Evolutionary conservation across 2,329 filamentous ascomycete genomes (phyloP), one percentile per base, ranked within the genome.

Genomic region (Fusarium zealandicum): DNA sequence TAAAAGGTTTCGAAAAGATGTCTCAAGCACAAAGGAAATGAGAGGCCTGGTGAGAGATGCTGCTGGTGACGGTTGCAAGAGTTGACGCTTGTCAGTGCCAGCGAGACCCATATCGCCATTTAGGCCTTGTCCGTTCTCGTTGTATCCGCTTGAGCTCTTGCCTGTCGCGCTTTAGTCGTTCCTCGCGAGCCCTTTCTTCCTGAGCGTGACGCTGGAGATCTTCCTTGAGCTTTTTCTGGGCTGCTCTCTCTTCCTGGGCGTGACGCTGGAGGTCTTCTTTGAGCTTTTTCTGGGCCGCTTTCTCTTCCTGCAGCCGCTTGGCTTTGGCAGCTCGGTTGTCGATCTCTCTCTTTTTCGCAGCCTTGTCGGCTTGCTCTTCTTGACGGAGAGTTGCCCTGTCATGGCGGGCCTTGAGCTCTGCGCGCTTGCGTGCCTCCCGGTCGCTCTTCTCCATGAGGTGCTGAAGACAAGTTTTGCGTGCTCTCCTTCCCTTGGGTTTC

Each of bases 401-500:
- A 18, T 44, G 37, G 2, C 49, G 55, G n/a, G 41, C 63, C 27
- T 56, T 63, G 12, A 22, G 16, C 35, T 57, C 30, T 16, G 51
- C 44, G 11, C 40, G 36, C 22, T 40, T 59, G 10, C 38, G 54
- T 4, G 53, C 20, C 6, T 68, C 58, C 28, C 51, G 51, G 20
- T 72, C 62, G 16, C 64, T 66, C 16, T 58, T 57, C 25, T 65
- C 53, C 38, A 73, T 56, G 11, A 59, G 36, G 5, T 54, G 54
- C 7, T 59, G 54, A 4, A 72, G 35, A 6, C 35, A 16, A 25
- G 54, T 58, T 47, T 59, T 63, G 20, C 61, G 56, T 28, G 38
- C 60, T 57, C 39, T 61, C 41, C 49, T 39, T 54, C 54, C 49
- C 50, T 40, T 64, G 44, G 52, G 52, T 17, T 47, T 48, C 25